Conservation (phyloP, 768 basidiomycete genomes). For the Termitomyces sp. region DNA sequence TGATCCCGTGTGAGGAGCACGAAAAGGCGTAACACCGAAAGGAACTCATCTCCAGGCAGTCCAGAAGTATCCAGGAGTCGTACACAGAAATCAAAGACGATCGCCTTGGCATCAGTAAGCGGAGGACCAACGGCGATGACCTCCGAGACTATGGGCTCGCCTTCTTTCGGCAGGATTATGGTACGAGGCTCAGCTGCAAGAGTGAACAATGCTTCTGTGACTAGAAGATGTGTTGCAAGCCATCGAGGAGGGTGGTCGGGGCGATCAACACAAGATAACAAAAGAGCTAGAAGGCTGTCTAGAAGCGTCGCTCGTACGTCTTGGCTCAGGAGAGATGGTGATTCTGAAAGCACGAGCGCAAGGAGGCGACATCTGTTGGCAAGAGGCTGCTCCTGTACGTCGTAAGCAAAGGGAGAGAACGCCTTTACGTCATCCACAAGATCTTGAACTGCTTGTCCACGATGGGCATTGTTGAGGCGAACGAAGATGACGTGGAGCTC, state of each 20-base stretch:
- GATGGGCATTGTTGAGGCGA: slow-evolving; percentile 53
- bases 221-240: slow-evolving; percentile 82
- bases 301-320: slow-evolving; percentile 57
- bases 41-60: slow-evolving; percentile 75
- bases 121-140: slow-evolving; percentile 56
- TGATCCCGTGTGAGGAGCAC: slow-evolving; percentile 81
- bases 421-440: slow-evolving; percentile 76
- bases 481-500: slow-evolving; percentile 84
- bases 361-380: slow-evolving; percentile 83
- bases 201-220: slow-evolving; percentile 80
- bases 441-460: slow-evolving; percentile 61
- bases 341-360: slow-evolving; percentile 78
- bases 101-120: slow-evolving; percentile 55
- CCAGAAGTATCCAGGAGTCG: slow-evolving; percentile 62
- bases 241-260: slow-evolving; percentile 74
- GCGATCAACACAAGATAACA: slow-evolving; percentile 51
- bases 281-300: slow-evolving; percentile 63
- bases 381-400: slow-evolving; percentile 71
- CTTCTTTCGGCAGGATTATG: slow-evolving; percentile 66
- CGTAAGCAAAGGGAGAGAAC: slow-evolving; percentile 62
- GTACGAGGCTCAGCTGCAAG: slow-evolving; percentile 68
- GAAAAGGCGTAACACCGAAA: slow-evolving; percentile 78
- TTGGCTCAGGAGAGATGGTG: slow-evolving; percentile 52
- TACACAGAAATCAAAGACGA: slow-evolving; percentile 74
- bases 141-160: slow-evolving; percentile 52